These are phyloP conservation scores for Asterophora lycoperdoides DNA, from an alignment of 768 basidiomycete genomes.

Conservation along the genomic window DNA sequence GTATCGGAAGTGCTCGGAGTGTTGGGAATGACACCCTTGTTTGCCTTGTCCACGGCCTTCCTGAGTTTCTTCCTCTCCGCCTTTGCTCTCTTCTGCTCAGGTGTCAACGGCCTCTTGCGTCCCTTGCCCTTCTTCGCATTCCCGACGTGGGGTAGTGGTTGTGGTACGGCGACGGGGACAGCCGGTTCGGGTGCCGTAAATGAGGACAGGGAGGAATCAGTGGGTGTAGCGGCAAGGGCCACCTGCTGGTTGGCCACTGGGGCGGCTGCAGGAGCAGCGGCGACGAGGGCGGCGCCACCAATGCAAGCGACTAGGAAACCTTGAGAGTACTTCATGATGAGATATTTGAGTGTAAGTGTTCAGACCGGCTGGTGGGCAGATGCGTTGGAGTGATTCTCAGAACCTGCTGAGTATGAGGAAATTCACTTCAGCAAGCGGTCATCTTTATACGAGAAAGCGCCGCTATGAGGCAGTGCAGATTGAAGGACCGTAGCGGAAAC, in stretches of 20 bases:
- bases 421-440: neutral
- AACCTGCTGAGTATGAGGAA: constrained; percentile 13
- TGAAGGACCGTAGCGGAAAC: too few species aligned
- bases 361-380: constrained; percentile 11
- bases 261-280: constrained; percentile 2
- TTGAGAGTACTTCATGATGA: constrained; percentile 18
- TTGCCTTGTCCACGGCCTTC: neutral
- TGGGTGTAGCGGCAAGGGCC: too few species aligned
- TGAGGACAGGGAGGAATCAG: neutral
- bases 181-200: neutral
- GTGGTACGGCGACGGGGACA: neutral
- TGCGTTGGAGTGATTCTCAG: constrained; percentile 9
- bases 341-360: constrained; percentile 5
- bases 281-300: constrained; percentile 12
- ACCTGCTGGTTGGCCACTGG: too few species aligned
- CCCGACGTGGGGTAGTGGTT: neutral
- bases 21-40: too few species aligned
- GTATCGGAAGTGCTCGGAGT: too few species aligned
- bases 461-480: neutral
- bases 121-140: neutral
- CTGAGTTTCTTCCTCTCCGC: neutral
- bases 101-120: too few species aligned
- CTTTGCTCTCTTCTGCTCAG: neutral
- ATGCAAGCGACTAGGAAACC: constrained; percentile 12
- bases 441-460: constrained; percentile 3